Base-by-base conservation (phyloP, 768 basidiomycete genomes). In the Trametes sanguinea region DNA sequence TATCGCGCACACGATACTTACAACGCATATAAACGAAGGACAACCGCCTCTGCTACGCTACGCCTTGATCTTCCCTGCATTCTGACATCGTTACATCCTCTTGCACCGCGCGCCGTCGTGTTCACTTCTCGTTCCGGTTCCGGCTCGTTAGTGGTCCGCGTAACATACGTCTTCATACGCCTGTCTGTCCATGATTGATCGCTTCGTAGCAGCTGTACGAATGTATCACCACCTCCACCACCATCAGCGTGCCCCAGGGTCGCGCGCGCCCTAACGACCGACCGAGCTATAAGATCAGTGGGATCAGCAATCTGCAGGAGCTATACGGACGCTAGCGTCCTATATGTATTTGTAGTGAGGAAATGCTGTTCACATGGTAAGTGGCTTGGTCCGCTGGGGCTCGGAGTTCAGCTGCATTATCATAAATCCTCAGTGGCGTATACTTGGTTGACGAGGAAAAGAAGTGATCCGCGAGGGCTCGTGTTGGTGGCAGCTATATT, bases 221-320 rank as follows among this genome's bases (percentile, higher is more conserved):
- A 51, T 59, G 57, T 59, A 59, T 52, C 57, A 59, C 17, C 57
- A 59, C 22, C 42, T 22, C 40, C 55, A 57, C 42, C 50, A 50
- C 29, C 10, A 32, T 13, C 48, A 29, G 4, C 42, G 14, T 43
- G 13, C 4, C 9, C 10, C 8, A 43, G n/a, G 7, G 39, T 13
- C 42, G n/a, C 14, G 29, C 14, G 13, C 40, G 22, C 57, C 55
- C 46, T 57, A 27, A 50, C 42, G 53, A 54, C 53, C 53, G 17
- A 11, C 14, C 22, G 22, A 22, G 22, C 22, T 22, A 22, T 22
- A 22, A 5, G 30, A 50, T 32, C 48, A 50, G 27, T 32, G 35
- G 35, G 22, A 22, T 22, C 22, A 22, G 22, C 22, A 22, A 22
- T 22, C 22, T 22, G 22, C 22, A 22, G 22, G 22, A 22, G 22